Evolutionary conservation across 345 rosid species (phyloP), one percentile per base, ranked within the genome.

Genomic region (Durio zibethinus): DNA sequence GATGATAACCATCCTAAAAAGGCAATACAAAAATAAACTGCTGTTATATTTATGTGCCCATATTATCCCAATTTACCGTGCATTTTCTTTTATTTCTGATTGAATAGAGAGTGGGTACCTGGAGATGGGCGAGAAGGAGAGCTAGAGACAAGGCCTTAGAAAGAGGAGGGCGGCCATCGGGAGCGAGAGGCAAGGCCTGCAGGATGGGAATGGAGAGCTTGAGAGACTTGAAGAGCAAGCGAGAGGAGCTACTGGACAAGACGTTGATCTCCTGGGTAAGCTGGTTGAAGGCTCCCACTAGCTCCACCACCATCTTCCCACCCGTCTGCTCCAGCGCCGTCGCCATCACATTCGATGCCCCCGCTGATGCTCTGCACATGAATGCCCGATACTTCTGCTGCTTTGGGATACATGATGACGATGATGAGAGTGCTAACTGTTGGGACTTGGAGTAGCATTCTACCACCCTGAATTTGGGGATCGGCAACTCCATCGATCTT

Each of bases 271-370:
- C 87, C 85, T 90, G 94, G 25, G 97, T 90, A 1, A 93, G 88
- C 85, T 92, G 86, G 60, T 93, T 95, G 85, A 95, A 95, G 16
- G 98, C 93, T 56, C 97, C 97, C 20, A 95, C 97, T n/a, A 95
- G 91, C 90, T 95, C 91, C 78, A 93, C 96, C 82, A 95, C 98
- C 98, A 92, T 92, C 93, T 90, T 91, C 57, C 97, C 99, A 68
- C 98, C 97, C 5, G 88, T 86, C 59, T 90, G 90, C 76, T 90
- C 93, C 84, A 83, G 85, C 69, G 85, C 88, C 61, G 80, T 79
- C 53, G 86, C 87, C 53, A 82, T 77, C n/a, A 75, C 57, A 69
- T 43, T 69, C 10, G 57, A 45, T 21, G 11, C 2, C 40, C 25
- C 29, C 35, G 31, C 25, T n/a, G 79, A 77, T 25, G 79, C 79